phyloP scores from a whole-genome alignment of 805 yeast species.

The Ogataea haglerorum region DNA sequence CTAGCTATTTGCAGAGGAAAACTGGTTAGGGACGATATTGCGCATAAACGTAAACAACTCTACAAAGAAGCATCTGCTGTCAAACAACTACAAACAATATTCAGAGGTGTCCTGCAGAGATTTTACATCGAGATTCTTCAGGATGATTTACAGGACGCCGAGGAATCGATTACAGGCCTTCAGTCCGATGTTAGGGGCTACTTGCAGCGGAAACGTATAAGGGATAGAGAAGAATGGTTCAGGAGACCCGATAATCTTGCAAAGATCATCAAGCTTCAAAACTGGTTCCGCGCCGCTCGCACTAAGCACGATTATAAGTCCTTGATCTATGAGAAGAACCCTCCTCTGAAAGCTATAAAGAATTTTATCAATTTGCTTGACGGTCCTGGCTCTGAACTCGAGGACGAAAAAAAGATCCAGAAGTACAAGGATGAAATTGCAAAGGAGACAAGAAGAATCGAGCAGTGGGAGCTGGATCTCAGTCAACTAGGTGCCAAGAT shows the following conservation, averaged over 20 bases:
- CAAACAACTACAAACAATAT: constrained; percentile 49
- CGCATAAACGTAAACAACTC: constrained; percentile 16
- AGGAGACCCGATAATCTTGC: constrained; percentile 42
- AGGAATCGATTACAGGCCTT: constrained; percentile 38
- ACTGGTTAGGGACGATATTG: constrained; percentile 32
- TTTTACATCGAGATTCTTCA: constrained; percentile 50
- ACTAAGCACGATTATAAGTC: constrained; percentile 72
- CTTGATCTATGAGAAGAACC: constrained; percentile 65
- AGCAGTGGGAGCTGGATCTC: constrained; percentile 66
- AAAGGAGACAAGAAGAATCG: constrained; percentile 66
- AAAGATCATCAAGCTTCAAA: constrained; percentile 71
- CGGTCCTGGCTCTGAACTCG: constrained; percentile 63
- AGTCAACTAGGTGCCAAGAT: constrained; percentile 76
- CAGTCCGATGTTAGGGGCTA: constrained; percentile 58
- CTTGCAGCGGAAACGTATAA: constrained; percentile 36
- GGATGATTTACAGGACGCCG: constrained; percentile 49
- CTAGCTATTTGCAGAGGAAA: constrained; percentile 45
- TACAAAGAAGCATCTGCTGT: constrained; percentile 29
- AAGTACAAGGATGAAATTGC: constrained; percentile 64
- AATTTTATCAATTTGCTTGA: constrained; percentile 70
- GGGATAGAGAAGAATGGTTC: constrained; percentile 46
- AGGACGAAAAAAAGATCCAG: constrained; percentile 68
- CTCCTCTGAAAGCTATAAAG: constrained; percentile 72
- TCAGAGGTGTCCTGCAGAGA: constrained; percentile 63
- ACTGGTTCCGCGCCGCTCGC: constrained; percentile 61